Conservation (phyloP, 805 yeast genomes). For the Candida ficus region DNA sequence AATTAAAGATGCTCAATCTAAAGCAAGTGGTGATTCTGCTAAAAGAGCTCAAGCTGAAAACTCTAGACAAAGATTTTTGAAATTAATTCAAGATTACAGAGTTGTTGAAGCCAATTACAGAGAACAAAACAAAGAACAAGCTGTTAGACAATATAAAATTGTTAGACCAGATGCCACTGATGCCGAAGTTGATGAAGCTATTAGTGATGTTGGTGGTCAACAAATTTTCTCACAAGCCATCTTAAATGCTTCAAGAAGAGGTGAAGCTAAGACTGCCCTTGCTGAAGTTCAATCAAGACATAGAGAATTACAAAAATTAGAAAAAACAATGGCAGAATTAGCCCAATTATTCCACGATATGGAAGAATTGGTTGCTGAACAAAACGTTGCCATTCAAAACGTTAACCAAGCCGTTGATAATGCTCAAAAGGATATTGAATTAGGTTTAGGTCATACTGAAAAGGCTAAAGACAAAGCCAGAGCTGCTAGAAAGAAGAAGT, state of each 20-base stretch:
- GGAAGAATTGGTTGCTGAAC: constrained; percentile 95
- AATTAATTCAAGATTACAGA: constrained; percentile 81
- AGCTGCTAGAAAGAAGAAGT: constrained; percentile 85
- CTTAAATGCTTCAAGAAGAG: constrained; percentile 79
- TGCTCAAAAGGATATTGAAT: constrained; percentile 89
- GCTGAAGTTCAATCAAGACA: constrained; percentile 96
- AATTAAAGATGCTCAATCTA: constrained; percentile 71
- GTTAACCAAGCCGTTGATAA: constrained; percentile 73
- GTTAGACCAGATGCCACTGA: constrained; percentile 83
- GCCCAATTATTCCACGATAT: constrained; percentile 92
- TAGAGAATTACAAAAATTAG: constrained; percentile 89
- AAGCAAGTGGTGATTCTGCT: constrained; percentile 66
- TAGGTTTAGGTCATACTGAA: constrained; percentile 90
- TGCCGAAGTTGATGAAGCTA: constrained; percentile 77
- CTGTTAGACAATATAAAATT: constrained; percentile 88
- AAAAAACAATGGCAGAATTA: constrained; percentile 91
- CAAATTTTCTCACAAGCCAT: constrained; percentile 94
- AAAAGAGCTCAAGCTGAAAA: constrained; percentile 89
- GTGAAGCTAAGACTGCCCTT: constrained; percentile 92
- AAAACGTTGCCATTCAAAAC: constrained; percentile 80
- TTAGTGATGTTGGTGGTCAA: constrained; percentile 78
- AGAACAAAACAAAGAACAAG: constrained; percentile 78
- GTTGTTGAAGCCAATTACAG: constrained; percentile 82
- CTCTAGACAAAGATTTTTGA: constrained; percentile 77
- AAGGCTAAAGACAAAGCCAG: constrained; percentile 86